phyloP scores from a whole-genome alignment of 2,329 filamentous ascomycete genomes.

The Neodidymelliopsis sp. region DNA sequence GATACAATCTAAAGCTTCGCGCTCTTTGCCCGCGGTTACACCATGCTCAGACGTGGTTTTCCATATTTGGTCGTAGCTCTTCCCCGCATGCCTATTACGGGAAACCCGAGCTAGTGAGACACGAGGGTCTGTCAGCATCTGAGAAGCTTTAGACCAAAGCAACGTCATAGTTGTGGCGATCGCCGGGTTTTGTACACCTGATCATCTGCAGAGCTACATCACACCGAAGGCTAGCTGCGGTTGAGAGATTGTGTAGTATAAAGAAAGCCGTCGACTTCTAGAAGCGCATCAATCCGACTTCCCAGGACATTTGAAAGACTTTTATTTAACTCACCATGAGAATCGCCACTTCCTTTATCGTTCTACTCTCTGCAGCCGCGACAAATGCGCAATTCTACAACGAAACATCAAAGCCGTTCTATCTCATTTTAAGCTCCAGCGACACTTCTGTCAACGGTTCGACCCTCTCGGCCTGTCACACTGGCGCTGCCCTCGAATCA shows the following conservation, averaged over 20 bases:
- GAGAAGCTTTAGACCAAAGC: conserved; percentile 3
- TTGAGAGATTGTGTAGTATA: not conserved
- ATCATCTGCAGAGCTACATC: conserved; percentile 8
- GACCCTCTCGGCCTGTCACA: conserved; percentile 55
- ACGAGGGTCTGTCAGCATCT: conserved; percentile 13
- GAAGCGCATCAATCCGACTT: no score
- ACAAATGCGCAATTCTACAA: conserved; percentile 43
- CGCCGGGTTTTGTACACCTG: conserved; percentile 10
- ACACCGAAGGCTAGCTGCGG: not conserved
- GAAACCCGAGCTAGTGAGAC: not conserved
- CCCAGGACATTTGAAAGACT: no score
- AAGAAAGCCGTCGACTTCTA: not conserved
- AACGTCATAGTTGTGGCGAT: conserved; percentile 19
- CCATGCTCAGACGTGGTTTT: not conserved
- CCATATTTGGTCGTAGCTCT: not conserved
- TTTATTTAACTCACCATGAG: conserved; percentile 26
- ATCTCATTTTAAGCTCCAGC: conserved; percentile 50
- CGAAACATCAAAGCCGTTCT: conserved; percentile 55
- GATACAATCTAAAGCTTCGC: not conserved
- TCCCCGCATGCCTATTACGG: not conserved
- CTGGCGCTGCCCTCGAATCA: conserved; percentile 58
- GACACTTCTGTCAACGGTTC: conserved; percentile 50
- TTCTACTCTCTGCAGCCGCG: conserved; percentile 35
- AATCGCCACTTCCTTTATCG: conserved; percentile 18
- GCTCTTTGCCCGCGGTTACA: not conserved